A percentile compares a stretch with the other conserved stretches of the same genome.
Conservation (phyloP, 257 asterid genomes). For the Fraxinus pennsylvanica region DNA sequence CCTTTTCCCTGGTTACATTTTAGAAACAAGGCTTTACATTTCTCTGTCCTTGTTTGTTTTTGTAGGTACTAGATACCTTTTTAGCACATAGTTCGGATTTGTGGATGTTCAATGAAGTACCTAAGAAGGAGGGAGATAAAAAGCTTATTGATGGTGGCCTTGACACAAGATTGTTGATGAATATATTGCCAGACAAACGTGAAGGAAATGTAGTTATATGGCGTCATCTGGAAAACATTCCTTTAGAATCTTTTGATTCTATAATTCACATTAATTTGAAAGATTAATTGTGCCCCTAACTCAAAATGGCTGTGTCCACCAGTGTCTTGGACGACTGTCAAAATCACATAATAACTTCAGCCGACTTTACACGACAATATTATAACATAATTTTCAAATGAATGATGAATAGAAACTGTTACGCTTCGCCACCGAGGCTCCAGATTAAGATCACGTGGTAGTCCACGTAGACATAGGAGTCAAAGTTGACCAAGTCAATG, state of each 20-base stretch:
- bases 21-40: slow-evolving; percentile 5
- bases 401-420: too few species aligned
- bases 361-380: too few species aligned
- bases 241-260: slow-evolving; percentile 81
- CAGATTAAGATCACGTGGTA: too few species aligned
- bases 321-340: too few species aligned
- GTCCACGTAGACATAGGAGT: too few species aligned
- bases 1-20: slow-evolving; percentile 8
- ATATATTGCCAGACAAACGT: slow-evolving; percentile 66
- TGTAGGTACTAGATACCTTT: slow-evolving; percentile 83
- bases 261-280: slow-evolving; percentile 43
- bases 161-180: slow-evolving; percentile 61
- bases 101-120: slow-evolving; percentile 92
- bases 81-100: slow-evolving; percentile 75
- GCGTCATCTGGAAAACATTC: slow-evolving; percentile 87
- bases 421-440: too few species aligned
- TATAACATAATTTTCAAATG: too few species aligned
- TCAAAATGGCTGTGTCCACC: too few species aligned
- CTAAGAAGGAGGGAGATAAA: slow-evolving; percentile 67
- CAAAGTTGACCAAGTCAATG: too few species aligned
- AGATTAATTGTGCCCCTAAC: too few species aligned
- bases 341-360: too few species aligned
- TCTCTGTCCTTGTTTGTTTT: slow-evolving; percentile 17
- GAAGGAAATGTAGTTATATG: slow-evolving; percentile 92
- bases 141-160: slow-evolving; percentile 86